These are phyloP conservation scores for Porcisia hertigi DNA, from an alignment of 208 protist genomes.

Conservation along the genomic window DNA sequence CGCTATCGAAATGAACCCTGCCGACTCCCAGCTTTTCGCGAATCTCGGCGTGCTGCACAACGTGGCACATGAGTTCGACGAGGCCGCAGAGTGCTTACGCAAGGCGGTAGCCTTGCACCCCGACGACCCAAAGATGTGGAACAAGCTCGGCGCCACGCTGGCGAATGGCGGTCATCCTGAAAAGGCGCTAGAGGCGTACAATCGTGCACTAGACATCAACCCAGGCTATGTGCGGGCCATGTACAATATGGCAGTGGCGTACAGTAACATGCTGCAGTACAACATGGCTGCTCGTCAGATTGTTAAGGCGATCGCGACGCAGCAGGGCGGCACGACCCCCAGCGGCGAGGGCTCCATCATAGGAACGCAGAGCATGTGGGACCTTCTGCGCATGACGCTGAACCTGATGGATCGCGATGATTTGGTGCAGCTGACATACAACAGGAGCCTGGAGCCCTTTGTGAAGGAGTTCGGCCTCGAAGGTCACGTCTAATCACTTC, in stretches of 20 bases:
- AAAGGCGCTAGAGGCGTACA: constrained; percentile 87
- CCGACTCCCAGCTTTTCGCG: constrained; percentile 64
- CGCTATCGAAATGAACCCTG: constrained; percentile 80
- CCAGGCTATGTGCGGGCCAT: constrained; percentile 86
- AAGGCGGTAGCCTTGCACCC: constrained; percentile 72
- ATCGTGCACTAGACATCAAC: constrained; percentile 86
- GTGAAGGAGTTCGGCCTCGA: constrained; percentile 79
- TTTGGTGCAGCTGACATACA: constrained; percentile 70
- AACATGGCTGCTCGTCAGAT: constrained; percentile 62
- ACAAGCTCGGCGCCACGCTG: constrained; percentile 90
- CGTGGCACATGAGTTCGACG: constrained; percentile 77
- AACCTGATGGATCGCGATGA: constrained; percentile 86
- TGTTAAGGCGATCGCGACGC: constrained; percentile 75
- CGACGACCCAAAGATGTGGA: constrained; percentile 81
- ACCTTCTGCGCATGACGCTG: constrained; percentile 84
- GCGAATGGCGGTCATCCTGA: constrained; percentile 76
- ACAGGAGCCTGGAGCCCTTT: constrained; percentile 67
- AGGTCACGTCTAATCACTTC: constrained; percentile 48
- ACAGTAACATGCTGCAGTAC: constrained; percentile 82
- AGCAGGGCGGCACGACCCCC: constrained; percentile 73
- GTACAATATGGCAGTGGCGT: constrained; percentile 91
- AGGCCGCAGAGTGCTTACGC: constrained; percentile 75
- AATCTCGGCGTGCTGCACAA: constrained; percentile 88
- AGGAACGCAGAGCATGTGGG: constrained; percentile 78
- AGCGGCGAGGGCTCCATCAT: constrained; percentile 50